Conservation (phyloP, 257 asterid species). For the Rubia yunnanensis region DNA sequence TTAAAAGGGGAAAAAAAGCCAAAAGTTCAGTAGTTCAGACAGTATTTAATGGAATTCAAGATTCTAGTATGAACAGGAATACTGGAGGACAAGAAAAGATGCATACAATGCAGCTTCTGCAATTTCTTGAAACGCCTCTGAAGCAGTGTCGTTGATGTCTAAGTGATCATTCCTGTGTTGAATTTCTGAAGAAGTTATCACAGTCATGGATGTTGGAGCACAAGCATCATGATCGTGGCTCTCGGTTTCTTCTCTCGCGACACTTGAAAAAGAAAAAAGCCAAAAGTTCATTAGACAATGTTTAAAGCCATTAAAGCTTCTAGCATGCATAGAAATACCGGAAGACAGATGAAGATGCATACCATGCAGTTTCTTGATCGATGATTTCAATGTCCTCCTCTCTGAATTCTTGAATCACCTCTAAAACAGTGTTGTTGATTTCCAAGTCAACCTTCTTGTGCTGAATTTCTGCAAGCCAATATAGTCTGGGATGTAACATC, state of each 20-base stretch:
- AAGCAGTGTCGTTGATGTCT: slow-evolving; percentile 28
- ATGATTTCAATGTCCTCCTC: slow-evolving; percentile 24
- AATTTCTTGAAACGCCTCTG: too few relatives aligned
- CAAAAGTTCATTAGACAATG: background rate
- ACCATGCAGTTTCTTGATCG: slow-evolving; percentile 41
- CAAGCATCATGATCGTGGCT: too few relatives aligned
- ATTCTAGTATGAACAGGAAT: background rate
- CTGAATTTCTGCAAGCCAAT: slow-evolving; percentile 28
- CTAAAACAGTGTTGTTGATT: slow-evolving; percentile 28
- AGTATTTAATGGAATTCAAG: background rate
- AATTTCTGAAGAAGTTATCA: slow-evolving; percentile 36
- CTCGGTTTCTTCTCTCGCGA: background rate
- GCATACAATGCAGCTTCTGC: slow-evolving; percentile 39
- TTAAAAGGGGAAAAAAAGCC: background rate
- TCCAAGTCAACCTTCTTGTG: slow-evolving; percentile 25
- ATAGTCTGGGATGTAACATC: background rate
- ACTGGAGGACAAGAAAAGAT: slow-evolving; percentile 7
- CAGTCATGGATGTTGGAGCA: too few relatives aligned
- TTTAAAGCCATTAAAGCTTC: background rate
- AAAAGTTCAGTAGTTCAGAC: background rate
- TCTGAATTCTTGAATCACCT: slow-evolving; percentile 36
- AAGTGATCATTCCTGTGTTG: slow-evolving; percentile 18
- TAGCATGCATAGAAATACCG: background rate
- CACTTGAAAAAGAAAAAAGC: background rate
- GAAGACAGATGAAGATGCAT: slow-evolving; percentile 14